A percentile compares a stretch with the other conserved stretches of the same genome.
These are phyloP conservation scores for Styphnolobium japonicum DNA, from an alignment of 306 rosid genomes.

Conservation along the genomic window DNA sequence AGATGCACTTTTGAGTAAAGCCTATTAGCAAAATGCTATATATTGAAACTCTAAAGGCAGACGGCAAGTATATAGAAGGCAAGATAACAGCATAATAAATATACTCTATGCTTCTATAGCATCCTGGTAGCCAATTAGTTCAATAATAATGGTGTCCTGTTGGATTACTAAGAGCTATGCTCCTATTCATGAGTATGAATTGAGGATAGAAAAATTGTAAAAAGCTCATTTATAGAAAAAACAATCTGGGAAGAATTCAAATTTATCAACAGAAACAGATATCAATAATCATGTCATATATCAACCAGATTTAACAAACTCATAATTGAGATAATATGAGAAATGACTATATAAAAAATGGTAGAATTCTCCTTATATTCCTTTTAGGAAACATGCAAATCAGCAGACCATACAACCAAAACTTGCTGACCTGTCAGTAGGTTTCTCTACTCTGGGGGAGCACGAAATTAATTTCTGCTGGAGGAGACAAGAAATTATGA, in stretches of 20 bases:
- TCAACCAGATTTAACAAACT: not conserved
- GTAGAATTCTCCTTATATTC: not conserved
- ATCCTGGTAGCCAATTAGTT: slow-evolving; percentile 7
- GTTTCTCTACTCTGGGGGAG: slow-evolving; percentile 8
- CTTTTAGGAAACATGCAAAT: not conserved
- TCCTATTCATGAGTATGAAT: slow-evolving; percentile 2
- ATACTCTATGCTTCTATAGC: not conserved
- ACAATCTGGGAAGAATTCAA: slow-evolving; percentile 6
- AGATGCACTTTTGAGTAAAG: not conserved
- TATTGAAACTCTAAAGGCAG: not conserved
- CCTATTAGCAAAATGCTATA: not conserved
- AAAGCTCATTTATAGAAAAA: not conserved
- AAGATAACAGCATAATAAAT: not conserved
- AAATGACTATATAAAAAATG: not conserved
- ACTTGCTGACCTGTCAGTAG: slow-evolving; percentile 24
- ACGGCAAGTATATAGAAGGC: not conserved
- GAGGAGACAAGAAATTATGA: slow-evolving; percentile 5
- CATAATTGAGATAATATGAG: not conserved
- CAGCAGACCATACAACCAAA: not conserved
- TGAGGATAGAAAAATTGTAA: not conserved
- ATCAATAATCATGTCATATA: slow-evolving; percentile 1
- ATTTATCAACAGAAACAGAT: slow-evolving; percentile 16
- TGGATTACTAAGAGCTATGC: slow-evolving; percentile 1
- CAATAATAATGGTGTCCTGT: not conserved
- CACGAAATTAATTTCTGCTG: slow-evolving; percentile 18